These are phyloP conservation scores for Lanmaoa pseudosensibilis DNA, from an alignment of 768 basidiomycete genomes.

Conservation along the genomic window DNA sequence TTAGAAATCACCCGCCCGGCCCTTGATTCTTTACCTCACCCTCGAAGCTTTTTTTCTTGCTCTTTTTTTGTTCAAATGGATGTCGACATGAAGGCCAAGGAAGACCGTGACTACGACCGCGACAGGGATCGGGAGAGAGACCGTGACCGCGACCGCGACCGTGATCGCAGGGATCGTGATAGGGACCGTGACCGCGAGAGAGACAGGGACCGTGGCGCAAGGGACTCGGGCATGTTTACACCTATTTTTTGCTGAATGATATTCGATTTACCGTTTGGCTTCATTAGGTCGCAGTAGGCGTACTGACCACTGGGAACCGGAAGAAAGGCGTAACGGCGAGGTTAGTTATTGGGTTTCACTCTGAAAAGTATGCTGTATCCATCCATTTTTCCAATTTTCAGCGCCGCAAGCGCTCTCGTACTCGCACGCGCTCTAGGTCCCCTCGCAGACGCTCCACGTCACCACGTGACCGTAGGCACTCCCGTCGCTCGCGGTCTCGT, in stretches of 20 bases:
- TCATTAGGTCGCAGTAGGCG: constrained; percentile 45
- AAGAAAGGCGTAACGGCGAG: constrained; percentile 70
- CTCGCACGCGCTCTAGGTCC: constrained; percentile 66
- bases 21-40: constrained; percentile 15
- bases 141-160: constrained; percentile 37
- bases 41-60: constrained; percentile 3
- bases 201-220: constrained; percentile 48
- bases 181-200: constrained; percentile 41
- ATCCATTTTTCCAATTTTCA: constrained; percentile 22
- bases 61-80: constrained; percentile 51
- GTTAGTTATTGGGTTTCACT: constrained; percentile 40
- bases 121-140: constrained; percentile 46
- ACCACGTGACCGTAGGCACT: constrained; percentile 54
- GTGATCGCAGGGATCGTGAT: constrained; percentile 46
- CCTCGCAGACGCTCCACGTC: constrained; percentile 64
- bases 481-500: constrained; percentile 60
- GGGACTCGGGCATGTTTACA: constrained; percentile 54
- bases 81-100: constrained; percentile 79
- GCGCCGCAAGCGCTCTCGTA: constrained; percentile 71
- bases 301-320: constrained; percentile 83
- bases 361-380: background rate
- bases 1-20: constrained; percentile 3
- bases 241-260: background rate
- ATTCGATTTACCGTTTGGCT: background rate
- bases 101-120: constrained; percentile 68